These are phyloP conservation scores for Sclerotinia nivalis DNA, from an alignment of 2,329 filamentous ascomycete genomes.

Conservation along the genomic window DNA sequence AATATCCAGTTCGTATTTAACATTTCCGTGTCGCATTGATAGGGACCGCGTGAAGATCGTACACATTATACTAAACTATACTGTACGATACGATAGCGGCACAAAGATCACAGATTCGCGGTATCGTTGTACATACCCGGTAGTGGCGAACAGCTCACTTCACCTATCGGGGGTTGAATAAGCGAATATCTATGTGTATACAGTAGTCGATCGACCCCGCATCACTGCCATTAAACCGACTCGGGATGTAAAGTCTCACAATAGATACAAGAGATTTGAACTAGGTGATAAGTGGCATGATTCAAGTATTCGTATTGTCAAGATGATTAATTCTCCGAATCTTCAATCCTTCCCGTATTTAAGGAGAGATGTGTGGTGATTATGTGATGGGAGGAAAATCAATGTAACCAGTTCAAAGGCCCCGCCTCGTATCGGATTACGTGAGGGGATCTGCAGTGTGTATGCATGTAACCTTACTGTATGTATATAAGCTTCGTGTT, in stretches of 20 bases:
- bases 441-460: conserved; percentile 6
- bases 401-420: neutral
- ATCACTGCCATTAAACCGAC: neutral
- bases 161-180: too few species aligned
- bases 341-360: neutral
- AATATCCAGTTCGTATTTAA: neutral
- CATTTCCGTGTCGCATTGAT: too few species aligned
- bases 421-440: conserved; percentile 21
- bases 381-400: neutral
- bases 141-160: too few species aligned
- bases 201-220: neutral
- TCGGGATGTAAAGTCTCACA: neutral
- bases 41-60: neutral
- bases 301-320: neutral
- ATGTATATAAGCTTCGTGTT: conserved; percentile 19
- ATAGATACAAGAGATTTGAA: too few species aligned
- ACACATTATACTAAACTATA: too few species aligned
- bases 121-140: too few species aligned
- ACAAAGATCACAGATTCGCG: too few species aligned
- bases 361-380: too few species aligned
- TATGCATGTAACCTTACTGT: neutral
- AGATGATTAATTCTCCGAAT: neutral
- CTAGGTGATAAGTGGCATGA: too few species aligned
- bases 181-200: too few species aligned
- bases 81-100: too few species aligned